Evolutionary conservation across 805 yeast genomes (phyloP).

Genomic region (Candida patagonica): DNA sequence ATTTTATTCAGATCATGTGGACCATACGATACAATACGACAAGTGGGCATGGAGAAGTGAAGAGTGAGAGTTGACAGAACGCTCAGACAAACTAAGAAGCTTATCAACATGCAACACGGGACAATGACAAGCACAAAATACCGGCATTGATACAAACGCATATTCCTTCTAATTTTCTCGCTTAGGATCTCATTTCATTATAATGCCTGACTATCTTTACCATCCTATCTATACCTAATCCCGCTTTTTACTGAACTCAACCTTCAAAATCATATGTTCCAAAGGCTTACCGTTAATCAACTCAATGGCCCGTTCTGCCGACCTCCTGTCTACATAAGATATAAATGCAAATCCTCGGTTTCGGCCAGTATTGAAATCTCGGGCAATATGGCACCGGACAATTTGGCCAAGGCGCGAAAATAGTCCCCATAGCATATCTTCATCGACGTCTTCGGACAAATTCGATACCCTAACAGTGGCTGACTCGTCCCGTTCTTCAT

Average conservation of each 20-base stretch:
- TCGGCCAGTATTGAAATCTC: constrained; percentile 87
- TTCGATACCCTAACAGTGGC: constrained; percentile 86
- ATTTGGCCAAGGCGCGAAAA: constrained; percentile 62
- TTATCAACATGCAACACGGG: too few species aligned
- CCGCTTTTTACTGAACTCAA: constrained; percentile 31
- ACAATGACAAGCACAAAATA: too few species aligned
- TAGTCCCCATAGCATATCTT: constrained; percentile 65
- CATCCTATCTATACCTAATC: not conserved
- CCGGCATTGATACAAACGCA: too few species aligned
- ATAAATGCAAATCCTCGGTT: constrained; percentile 96
- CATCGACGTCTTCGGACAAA: constrained; percentile 77
- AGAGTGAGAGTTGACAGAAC: too few species aligned
- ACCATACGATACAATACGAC: too few species aligned
- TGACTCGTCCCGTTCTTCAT: constrained; percentile 67
- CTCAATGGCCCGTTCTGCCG: constrained; percentile 72
- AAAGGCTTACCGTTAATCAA: constrained; percentile 82
- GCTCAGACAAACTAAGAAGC: too few species aligned
- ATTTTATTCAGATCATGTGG: constrained; percentile 3
- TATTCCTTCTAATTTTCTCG: too few species aligned
- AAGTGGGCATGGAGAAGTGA: too few species aligned
- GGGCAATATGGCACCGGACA: constrained; percentile 72
- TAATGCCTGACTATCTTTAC: too few species aligned
- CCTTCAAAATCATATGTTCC: constrained; percentile 68
- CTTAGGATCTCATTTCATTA: too few species aligned
- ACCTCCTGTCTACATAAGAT: constrained; percentile 47